phyloP scores from a whole-genome alignment of 2,329 filamentous ascomycete genomes.

The Arthrobotrys musiformis region DNA sequence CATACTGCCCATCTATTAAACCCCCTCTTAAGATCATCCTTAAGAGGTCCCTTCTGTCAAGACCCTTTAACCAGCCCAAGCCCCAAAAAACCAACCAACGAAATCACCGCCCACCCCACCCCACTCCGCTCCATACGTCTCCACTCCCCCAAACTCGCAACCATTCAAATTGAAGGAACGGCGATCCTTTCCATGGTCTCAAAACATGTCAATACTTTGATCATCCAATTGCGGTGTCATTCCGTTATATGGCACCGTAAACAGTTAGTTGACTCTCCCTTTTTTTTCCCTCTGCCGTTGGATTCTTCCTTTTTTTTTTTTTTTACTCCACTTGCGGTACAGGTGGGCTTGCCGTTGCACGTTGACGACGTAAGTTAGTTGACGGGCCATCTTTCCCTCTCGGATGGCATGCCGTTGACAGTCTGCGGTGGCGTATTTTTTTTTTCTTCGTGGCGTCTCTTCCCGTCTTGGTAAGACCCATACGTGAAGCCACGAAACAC shows the following conservation, averaged over 20 bases:
- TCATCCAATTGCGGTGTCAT: slow-evolving; percentile 17
- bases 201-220: neutral
- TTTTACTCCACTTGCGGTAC: neutral
- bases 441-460: slow-evolving; percentile 9
- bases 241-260: neutral
- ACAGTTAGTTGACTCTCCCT: no score
- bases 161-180: slow-evolving; percentile 56
- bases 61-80: neutral
- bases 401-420: slow-evolving; percentile 5
- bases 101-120: slow-evolving; percentile 19
- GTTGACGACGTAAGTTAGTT: neutral
- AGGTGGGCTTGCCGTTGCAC: neutral
- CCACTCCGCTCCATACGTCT: neutral
- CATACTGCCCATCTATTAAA: slow-evolving; percentile 7
- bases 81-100: slow-evolving; percentile 16
- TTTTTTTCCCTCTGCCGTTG: neutral
- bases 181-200: slow-evolving; percentile 10
- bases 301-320: neutral
- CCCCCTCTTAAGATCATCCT: slow-evolving; percentile 10
- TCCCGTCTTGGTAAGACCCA: neutral
- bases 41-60: neutral
- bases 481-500: no score
- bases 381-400: neutral
- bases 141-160: slow-evolving; percentile 41
- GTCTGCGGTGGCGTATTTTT: slow-evolving; percentile 8